A percentile compares a stretch with the other conserved stretches of the same genome.
Evolutionary conservation across 768 basidiomycete genomes (phyloP).

Genomic region (Pulveroboletus sp.): DNA sequence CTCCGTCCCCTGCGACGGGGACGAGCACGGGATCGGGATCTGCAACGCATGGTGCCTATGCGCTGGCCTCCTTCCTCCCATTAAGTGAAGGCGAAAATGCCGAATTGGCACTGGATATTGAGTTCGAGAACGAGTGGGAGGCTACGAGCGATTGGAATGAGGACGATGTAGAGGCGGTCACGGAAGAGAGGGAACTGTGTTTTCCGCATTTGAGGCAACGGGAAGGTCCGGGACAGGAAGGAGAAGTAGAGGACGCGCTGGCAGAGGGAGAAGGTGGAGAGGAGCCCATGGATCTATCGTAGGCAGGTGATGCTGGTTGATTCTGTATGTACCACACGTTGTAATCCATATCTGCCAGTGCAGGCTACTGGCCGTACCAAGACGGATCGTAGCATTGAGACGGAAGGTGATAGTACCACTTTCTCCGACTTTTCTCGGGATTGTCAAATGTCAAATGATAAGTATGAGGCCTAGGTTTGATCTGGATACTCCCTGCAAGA

Average conservation of each 20-base stretch:
- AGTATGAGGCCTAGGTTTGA: too few species aligned
- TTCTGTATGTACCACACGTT: too few species aligned
- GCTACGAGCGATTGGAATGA: conserved; percentile 90
- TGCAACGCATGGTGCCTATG: conserved; percentile 8
- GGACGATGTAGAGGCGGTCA: conserved; percentile 75
- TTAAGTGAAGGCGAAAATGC: conserved; percentile 42
- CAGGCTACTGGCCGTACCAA: too few species aligned
- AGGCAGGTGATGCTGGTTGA: background rate
- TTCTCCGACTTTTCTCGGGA: too few species aligned
- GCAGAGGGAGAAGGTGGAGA: conserved; percentile 41
- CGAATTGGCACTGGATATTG: conserved; percentile 69
- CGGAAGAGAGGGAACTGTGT: conserved; percentile 69
- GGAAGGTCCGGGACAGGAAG: background rate
- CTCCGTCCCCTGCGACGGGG: background rate
- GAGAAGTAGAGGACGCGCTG: background rate
- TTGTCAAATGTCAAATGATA: too few species aligned
- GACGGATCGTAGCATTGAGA: too few species aligned
- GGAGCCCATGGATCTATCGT: conserved; percentile 40
- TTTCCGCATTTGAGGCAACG: conserved; percentile 42
- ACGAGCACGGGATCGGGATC: background rate
- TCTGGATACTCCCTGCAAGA: too few species aligned
- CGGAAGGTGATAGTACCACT: too few species aligned
- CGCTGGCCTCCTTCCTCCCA: conserved; percentile 24
- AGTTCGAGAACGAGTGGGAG: conserved; percentile 90
- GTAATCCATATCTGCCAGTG: too few species aligned